These are phyloP conservation scores for Colletotrichum godetiae DNA, from an alignment of 2,329 filamentous ascomycete genomes.

Conservation along the genomic window DNA sequence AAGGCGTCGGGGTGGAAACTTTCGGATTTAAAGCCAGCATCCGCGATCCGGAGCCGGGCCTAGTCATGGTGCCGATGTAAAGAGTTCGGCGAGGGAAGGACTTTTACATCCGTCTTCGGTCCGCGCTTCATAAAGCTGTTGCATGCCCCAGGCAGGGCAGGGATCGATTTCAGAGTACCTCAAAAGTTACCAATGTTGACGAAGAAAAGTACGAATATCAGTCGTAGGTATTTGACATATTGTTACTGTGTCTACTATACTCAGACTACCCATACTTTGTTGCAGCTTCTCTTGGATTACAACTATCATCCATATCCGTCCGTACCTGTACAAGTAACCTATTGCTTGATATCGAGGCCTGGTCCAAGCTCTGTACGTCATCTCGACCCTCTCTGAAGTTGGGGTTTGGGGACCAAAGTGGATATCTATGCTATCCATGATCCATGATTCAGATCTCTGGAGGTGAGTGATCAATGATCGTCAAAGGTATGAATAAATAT, in stretches of 20 bases:
- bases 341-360: background rate
- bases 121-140: background rate
- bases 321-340: background rate
- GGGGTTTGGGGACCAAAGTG: background rate
- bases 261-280: background rate
- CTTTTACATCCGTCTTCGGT: background rate
- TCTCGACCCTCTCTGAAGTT: background rate
- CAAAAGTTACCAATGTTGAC: background rate
- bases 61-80: background rate
- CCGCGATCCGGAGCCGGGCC: background rate
- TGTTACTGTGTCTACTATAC: background rate
- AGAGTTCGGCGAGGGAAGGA: too few relatives aligned
- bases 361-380: background rate
- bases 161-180: background rate
- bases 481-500: background rate
- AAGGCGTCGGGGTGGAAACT: background rate
- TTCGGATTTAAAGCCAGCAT: slow-evolving; percentile 12
- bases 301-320: too few relatives aligned
- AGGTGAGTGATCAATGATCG: background rate
- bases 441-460: background rate
- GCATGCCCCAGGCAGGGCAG: too few relatives aligned
- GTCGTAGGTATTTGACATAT: background rate
- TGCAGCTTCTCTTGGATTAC: background rate
- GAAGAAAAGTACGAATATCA: background rate
- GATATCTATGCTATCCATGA: background rate